Base-by-base conservation (phyloP, 306 rosid species). In the Quercus mongolica region DNA sequence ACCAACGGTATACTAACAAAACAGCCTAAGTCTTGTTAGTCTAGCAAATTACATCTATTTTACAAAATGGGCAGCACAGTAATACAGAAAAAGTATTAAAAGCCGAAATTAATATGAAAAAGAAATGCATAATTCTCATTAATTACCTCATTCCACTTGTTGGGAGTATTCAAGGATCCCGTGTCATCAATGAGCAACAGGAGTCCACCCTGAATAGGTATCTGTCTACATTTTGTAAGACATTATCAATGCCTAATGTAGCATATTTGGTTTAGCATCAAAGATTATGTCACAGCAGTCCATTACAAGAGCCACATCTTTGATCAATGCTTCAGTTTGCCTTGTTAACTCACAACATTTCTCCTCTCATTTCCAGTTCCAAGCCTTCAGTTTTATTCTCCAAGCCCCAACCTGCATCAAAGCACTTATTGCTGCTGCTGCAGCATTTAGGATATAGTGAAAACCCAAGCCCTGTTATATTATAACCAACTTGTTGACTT, bases 121-220 rank as follows among this genome's bases (percentile, higher is more conserved):
- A 19, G 52, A 28, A 51, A 64, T 76, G 28, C 46, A 5, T 67
- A 68, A 68, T 21, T 49, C 6, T 18, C 30, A 41, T 52, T 49
- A 76, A 38, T 55, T 26, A 55, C 56, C 75, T 77, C 68, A 4
- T 23, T 77, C 68, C 17, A 61, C 56, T 55, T 10, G 6, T 7
- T 31, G 72, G 52, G 6, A 77, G 75, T 35, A n/a, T 77, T 56
- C 31, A 35, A 78, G 74, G 46, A 56, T 33, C 59, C 68, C 55
- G 19, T 6, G 25, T 56, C 30, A 69, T 52, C 41, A 67, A 33
- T 17, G 20, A 67, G 69, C 59, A 11, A 44, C 11, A 56, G 56
- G 44, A 23, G 52, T 17, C 56, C 23, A 70, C 51, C 76, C 59
- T 35, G 71, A 18, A 20, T 28, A 71, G 26, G 41, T 33, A 72